Conservation (phyloP, 1,139 yeast genomes). For the Saccharomyces hybrid region DNA sequence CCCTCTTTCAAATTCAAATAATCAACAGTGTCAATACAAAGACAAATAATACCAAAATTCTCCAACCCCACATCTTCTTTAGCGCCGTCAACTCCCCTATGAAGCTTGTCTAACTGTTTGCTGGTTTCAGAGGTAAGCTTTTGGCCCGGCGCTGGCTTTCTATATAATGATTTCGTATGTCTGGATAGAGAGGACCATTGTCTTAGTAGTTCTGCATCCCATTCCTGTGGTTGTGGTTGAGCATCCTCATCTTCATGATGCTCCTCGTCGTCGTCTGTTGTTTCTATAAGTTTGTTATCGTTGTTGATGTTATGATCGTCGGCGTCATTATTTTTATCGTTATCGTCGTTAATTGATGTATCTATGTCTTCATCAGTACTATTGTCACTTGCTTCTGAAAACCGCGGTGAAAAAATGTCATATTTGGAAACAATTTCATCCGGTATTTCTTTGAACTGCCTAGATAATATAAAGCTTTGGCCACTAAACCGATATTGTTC, state of each 20-base stretch:
- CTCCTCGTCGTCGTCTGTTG: slow-evolving; percentile 3
- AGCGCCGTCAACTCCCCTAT: slow-evolving; percentile 79
- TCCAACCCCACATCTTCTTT: slow-evolving; percentile 60
- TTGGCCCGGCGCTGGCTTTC: slow-evolving; percentile 65
- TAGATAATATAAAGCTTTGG: slow-evolving; percentile 35
- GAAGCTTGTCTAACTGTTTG: slow-evolving; percentile 57
- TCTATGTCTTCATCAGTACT: neutral
- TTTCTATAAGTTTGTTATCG: slow-evolving; percentile 7
- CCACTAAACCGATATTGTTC: slow-evolving; percentile 74
- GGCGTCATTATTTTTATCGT: neutral
- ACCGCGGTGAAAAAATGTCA: slow-evolving; percentile 29
- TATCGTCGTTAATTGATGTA: slow-evolving; percentile 3
- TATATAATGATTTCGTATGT: slow-evolving; percentile 52
- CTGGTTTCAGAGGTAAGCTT: slow-evolving; percentile 48
- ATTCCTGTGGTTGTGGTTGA: slow-evolving; percentile 54
- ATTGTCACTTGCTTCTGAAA: slow-evolving; percentile 3
- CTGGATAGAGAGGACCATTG: slow-evolving; percentile 59
- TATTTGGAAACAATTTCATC: slow-evolving; percentile 13
- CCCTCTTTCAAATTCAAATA: slow-evolving; percentile 44
- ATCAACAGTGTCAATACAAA: slow-evolving; percentile 71
- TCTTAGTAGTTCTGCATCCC: slow-evolving; percentile 54
- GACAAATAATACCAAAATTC: slow-evolving; percentile 61
- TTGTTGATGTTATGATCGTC: neutral
- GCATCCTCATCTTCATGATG: slow-evolving; percentile 10
- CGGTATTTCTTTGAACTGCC: slow-evolving; percentile 10